Percentiles rank a stretch among this genome's conserved stretches.
Conservation (phyloP, 1,139 yeast species). For the Kodamaea plutei region DNA sequence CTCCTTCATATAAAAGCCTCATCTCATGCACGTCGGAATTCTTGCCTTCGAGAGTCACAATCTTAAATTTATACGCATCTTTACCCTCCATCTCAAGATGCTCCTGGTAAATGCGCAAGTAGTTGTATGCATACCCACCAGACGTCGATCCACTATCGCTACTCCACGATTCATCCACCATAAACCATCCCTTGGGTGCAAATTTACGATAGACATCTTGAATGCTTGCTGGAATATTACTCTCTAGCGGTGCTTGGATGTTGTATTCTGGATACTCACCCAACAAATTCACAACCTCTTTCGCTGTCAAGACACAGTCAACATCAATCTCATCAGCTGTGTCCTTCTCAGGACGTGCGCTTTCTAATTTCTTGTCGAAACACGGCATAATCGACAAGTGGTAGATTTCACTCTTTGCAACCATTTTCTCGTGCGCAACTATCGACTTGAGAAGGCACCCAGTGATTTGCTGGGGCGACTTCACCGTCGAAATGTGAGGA, state of each 20-base stretch:
- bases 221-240: slow-evolving; percentile 11
- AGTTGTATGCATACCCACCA: slow-evolving; percentile 81
- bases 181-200: slow-evolving; percentile 61
- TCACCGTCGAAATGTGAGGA: slow-evolving; percentile 57
- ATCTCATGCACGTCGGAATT: slow-evolving; percentile 76
- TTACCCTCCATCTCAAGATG: slow-evolving; percentile 19
- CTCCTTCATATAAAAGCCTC: slow-evolving; percentile 38
- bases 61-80: slow-evolving; percentile 19
- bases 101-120: slow-evolving; percentile 38
- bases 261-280: slow-evolving; percentile 36
- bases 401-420: slow-evolving; percentile 46
- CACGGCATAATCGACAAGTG: slow-evolving; percentile 94
- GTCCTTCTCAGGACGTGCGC: slow-evolving; percentile 72
- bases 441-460: slow-evolving; percentile 70
- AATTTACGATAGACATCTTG: slow-evolving; percentile 27
- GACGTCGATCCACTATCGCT: slow-evolving; percentile 78
- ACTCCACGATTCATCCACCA: slow-evolving; percentile 56
- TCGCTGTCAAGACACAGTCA: slow-evolving; percentile 91
- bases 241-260: slow-evolving; percentile 1
- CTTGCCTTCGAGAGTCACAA: slow-evolving; percentile 50
- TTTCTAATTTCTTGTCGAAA: slow-evolving; percentile 92
- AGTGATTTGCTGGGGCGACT: slow-evolving; percentile 92
- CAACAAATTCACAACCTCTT: slow-evolving; percentile 72
- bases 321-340: slow-evolving; percentile 51
- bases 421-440: slow-evolving; percentile 37